A percentile compares a stretch with the other conserved stretches of the same genome.
Conservation (phyloP, 148 eudicot species). For the Pharnaceum exiguum region DNA sequence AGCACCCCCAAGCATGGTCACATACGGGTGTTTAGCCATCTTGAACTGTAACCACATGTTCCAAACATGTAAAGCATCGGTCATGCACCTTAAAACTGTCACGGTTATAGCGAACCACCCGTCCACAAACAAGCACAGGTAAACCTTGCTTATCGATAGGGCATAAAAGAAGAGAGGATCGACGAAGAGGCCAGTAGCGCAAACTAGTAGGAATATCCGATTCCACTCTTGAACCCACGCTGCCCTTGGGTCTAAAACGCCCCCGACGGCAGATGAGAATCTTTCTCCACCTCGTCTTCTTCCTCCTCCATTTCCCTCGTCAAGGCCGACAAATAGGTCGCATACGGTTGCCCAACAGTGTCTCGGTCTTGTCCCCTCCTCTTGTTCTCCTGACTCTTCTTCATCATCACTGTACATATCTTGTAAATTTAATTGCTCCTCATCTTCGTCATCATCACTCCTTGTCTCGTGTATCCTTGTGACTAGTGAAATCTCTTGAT, state of each 20-base stretch:
- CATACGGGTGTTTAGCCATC: conserved; percentile 28
- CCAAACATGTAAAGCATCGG: conserved; percentile 70
- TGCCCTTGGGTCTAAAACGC: conserved; percentile 53
- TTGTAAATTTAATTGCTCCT: background rate
- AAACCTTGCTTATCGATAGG: conserved; percentile 61
- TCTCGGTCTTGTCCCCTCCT: background rate
- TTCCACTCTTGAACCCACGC: conserved; percentile 85
- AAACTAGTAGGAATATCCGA: conserved; percentile 60
- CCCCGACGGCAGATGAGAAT: conserved; percentile 21
- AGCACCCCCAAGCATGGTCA: no score
- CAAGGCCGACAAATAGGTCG: conserved; percentile 9
- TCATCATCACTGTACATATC: background rate
- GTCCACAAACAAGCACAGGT: conserved; percentile 78
- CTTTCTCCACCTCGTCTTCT: conserved; percentile 4
- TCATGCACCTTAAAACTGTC: conserved; percentile 73
- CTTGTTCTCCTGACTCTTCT: background rate
- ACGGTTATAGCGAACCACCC: conserved; percentile 86
- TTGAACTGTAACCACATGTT: conserved; percentile 83
- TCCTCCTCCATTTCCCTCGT: conserved; percentile 1
- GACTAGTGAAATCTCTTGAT: conserved; percentile 18
- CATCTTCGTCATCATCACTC: background rate
- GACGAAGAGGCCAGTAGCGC: conserved; percentile 71
- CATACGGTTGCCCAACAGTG: conserved; percentile 5
- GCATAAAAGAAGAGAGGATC: conserved; percentile 92
- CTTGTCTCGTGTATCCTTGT: conserved; percentile 7